These are phyloP conservation scores for Panaeolus cyanescens DNA, from an alignment of 768 basidiomycete genomes.

Conservation along the genomic window DNA sequence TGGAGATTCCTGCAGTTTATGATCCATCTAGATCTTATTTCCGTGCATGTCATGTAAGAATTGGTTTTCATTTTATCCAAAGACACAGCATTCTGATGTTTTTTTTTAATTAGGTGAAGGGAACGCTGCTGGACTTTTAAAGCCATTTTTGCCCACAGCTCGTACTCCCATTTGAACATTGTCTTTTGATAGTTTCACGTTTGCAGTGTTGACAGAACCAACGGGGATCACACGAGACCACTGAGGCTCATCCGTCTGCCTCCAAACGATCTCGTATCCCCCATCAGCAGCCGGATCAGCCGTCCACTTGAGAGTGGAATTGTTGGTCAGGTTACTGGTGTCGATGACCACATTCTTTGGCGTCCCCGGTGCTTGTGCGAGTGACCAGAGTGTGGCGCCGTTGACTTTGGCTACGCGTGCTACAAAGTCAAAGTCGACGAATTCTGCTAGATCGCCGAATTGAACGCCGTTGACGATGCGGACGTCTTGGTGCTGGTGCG, in stretches of 20 bases:
- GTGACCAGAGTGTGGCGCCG: slow-evolving; percentile 53
- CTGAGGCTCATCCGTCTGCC: slow-evolving; percentile 44
- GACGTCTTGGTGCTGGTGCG: slow-evolving; percentile 59
- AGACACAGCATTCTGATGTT: slow-evolving; percentile 4
- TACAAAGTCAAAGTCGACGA: slow-evolving; percentile 55
- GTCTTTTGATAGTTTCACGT: slow-evolving; percentile 48
- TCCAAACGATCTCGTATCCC: slow-evolving; percentile 55
- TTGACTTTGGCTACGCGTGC: slow-evolving; percentile 53
- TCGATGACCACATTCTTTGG: slow-evolving; percentile 49
- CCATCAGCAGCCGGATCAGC: slow-evolving; percentile 39
- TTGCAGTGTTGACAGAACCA: slow-evolving; percentile 41
- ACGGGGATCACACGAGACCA: slow-evolving; percentile 55
- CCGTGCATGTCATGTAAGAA: too few species aligned
- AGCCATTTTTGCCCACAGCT: slow-evolving; percentile 54
- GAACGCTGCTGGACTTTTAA: slow-evolving; percentile 52
- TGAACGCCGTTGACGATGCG: slow-evolving; percentile 52
- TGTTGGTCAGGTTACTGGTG: slow-evolving; percentile 51
- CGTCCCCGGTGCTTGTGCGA: slow-evolving; percentile 57
- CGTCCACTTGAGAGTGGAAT: slow-evolving; percentile 53
- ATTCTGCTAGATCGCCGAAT: slow-evolving; percentile 56
- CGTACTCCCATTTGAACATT: slow-evolving; percentile 52
- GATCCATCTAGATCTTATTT: too few species aligned
- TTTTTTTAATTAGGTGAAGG: slow-evolving; percentile 21
- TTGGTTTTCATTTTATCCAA: not conserved
- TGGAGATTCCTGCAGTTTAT: too few species aligned